Conservation (phyloP, 345 rosid species). For the Arabidopsis thaliana region TAIR10.1 NC_003075.7:6720501-6721000, state of each 20-base stretch:
- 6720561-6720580: neutral
- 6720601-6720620: neutral
- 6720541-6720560: neutral
- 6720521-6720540: neutral
- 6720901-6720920: slow-evolving; percentile 13
- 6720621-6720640: neutral
- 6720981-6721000: slow-evolving; percentile 14
- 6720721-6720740: slow-evolving; percentile 1
- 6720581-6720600: neutral
- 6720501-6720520: neutral
- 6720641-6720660: neutral
- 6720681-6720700: neutral
- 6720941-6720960: neutral
- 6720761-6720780: slow-evolving; percentile 5
- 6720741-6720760: slow-evolving; percentile 10
- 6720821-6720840: neutral
- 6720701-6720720: neutral
- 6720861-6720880: slow-evolving; percentile 5
- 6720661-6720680: neutral
- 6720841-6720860: slow-evolving; percentile 7
- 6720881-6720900: slow-evolving; percentile 8
- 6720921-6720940: neutral
- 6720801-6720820: neutral
- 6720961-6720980: neutral
- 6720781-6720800: neutral